A percentile compares a stretch with the other conserved stretches of the same genome.
Conservation (phyloP, 139 green algal genomes). For the Picochlorum costavermella region DNA sequence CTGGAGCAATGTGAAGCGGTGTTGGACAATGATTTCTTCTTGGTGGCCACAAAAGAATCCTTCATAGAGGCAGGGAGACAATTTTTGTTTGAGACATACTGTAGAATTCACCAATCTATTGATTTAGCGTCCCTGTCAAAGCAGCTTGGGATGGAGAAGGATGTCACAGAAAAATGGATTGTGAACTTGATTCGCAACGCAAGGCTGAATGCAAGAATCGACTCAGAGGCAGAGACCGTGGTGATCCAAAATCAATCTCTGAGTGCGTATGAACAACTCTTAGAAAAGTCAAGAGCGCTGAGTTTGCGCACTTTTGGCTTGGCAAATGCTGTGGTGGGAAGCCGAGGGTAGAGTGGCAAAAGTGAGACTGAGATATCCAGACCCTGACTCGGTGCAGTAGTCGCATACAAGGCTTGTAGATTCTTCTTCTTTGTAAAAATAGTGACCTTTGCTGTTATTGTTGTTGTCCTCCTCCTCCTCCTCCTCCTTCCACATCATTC, state of each 20-base stretch:
- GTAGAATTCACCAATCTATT: conserved; percentile 80
- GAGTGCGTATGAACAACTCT: conserved; percentile 60
- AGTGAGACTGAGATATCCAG: too few relatives aligned
- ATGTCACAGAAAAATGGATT: conserved; percentile 91
- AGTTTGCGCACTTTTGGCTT: conserved; percentile 80
- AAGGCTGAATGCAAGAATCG: conserved; percentile 94
- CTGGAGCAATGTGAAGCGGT: conserved; percentile 79
- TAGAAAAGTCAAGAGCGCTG: conserved; percentile 84
- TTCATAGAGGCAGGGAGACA: conserved; percentile 91
- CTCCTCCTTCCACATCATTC: too few relatives aligned
- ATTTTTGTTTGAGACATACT: conserved; percentile 98
- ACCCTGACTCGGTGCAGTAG: too few relatives aligned
- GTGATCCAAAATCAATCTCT: conserved; percentile 76
- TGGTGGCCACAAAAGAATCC: conserved; percentile 76
- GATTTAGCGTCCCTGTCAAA: conserved; percentile 77
- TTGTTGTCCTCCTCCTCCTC: too few relatives aligned
- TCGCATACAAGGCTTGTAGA: too few relatives aligned
- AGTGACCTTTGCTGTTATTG: too few relatives aligned
- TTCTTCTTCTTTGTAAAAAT: too few relatives aligned
- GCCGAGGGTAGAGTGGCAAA: not conserved
- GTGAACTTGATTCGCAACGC: conserved; percentile 86
- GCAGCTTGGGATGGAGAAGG: conserved; percentile 75
- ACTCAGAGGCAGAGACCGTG: conserved; percentile 84
- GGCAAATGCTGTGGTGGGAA: conserved; percentile 73
- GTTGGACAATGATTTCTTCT: conserved; percentile 91